Conservation (phyloP, 2,329 filamentous ascomycete genomes). For the Dothideomycetidae sp. region DNA sequence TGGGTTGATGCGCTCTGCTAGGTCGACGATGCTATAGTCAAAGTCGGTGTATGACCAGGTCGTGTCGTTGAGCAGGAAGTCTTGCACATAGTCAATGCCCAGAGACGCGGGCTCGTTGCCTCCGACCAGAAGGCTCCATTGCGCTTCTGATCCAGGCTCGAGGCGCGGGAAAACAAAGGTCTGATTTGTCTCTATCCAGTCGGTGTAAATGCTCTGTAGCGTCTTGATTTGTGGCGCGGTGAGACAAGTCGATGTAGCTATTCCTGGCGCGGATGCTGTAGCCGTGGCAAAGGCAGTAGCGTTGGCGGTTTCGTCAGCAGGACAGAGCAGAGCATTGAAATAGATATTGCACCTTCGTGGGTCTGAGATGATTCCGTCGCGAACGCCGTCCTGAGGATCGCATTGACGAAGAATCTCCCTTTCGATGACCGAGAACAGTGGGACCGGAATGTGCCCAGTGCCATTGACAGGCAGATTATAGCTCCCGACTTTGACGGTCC, state of each 20-base stretch:
- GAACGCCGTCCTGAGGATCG: slow-evolving; percentile 35
- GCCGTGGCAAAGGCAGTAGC: slow-evolving; percentile 25
- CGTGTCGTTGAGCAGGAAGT: slow-evolving; percentile 29
- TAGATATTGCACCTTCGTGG: slow-evolving; percentile 34
- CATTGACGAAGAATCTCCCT: slow-evolving; percentile 37
- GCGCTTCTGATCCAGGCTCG: slow-evolving; percentile 25
- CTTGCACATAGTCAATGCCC: slow-evolving; percentile 27
- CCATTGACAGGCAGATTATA: slow-evolving; percentile 35
- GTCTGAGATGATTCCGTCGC: slow-evolving; percentile 37
- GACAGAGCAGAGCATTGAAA: slow-evolving; percentile 29
- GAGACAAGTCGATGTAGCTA: too few species aligned
- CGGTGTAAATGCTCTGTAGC: slow-evolving; percentile 29
- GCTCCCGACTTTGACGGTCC: slow-evolving; percentile 31
- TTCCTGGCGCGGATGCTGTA: slow-evolving; percentile 29
- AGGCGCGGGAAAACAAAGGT: slow-evolving; percentile 30
- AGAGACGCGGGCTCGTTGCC: slow-evolving; percentile 24
- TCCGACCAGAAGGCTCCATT: slow-evolving; percentile 25
- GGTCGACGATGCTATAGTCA: slow-evolving; percentile 26
- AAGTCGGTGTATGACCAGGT: slow-evolving; percentile 27
- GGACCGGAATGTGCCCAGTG: slow-evolving; percentile 30
- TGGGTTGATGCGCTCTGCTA: slow-evolving; percentile 30
- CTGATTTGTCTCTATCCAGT: slow-evolving; percentile 28
- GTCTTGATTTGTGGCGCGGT: slow-evolving; percentile 31
- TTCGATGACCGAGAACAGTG: slow-evolving; percentile 32
- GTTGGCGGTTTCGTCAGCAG: slow-evolving; percentile 14